Conservation (phyloP, 352 stramenopile genomes). For the Plasmopara halstedii region DNA sequence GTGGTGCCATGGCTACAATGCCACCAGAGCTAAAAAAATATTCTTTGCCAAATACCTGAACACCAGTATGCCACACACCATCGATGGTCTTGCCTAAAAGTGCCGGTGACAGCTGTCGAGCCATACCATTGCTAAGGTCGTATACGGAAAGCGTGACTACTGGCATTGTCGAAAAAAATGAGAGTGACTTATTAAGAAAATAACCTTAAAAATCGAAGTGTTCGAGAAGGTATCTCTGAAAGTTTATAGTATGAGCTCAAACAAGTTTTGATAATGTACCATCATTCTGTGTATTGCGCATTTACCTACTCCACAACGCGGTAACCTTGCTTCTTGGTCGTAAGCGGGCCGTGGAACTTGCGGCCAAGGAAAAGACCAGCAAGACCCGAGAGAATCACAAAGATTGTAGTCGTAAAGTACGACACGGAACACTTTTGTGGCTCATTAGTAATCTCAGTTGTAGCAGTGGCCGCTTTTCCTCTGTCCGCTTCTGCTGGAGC, state of each 20-base stretch:
- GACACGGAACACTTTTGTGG: constrained; percentile 25
- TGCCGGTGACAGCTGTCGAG: constrained; percentile 73
- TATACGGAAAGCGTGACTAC: constrained; percentile 90
- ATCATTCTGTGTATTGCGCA: constrained; percentile 6
- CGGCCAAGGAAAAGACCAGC: constrained; percentile 47
- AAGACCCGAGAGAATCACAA: constrained; percentile 36
- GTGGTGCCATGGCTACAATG: constrained; percentile 76
- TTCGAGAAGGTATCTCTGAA: no score
- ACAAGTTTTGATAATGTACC: not conserved
- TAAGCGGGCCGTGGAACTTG: constrained; percentile 39
- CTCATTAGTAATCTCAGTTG: constrained; percentile 9
- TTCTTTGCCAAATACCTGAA: constrained; percentile 78
- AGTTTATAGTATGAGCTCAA: no score
- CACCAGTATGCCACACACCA: constrained; percentile 89
- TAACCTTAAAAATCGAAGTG: no score
- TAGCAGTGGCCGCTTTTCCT: constrained; percentile 8
- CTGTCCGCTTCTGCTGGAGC: constrained; percentile 10
- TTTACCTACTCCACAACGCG: constrained; percentile 28
- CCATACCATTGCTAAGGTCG: constrained; percentile 93
- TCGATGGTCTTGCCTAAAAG: constrained; percentile 91
- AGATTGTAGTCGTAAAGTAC: constrained; percentile 42
- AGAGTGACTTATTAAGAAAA: not conserved
- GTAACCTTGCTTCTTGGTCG: constrained; percentile 40
- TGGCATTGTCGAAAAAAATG: constrained; percentile 11
- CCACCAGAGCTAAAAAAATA: constrained; percentile 94